Conservation (phyloP, 345 rosid genomes). For the Kandelia obovata region DNA sequence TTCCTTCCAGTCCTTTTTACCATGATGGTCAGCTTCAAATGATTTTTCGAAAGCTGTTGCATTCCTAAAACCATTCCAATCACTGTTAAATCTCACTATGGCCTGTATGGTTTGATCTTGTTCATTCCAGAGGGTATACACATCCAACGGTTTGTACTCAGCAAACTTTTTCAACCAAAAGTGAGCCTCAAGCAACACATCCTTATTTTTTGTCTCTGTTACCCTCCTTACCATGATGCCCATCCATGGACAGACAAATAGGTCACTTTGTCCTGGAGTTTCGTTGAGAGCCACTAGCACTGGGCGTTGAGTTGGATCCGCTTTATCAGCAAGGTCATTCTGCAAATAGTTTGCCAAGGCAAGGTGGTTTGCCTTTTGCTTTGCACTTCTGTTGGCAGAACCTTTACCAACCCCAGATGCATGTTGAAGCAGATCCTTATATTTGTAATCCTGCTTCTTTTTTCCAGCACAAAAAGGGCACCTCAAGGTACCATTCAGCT, state of each 20-base stretch:
- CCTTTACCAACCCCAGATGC: constrained; percentile 85
- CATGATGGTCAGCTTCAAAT: constrained; percentile 41
- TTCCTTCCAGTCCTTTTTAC: constrained; percentile 60
- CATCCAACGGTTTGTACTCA: constrained; percentile 51
- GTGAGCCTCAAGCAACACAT: constrained; percentile 24
- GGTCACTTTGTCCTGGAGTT: constrained; percentile 33
- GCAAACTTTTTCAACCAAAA: constrained; percentile 62
- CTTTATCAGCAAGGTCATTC: constrained; percentile 53
- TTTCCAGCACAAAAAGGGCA: constrained; percentile 90
- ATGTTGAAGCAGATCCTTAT: constrained; percentile 74
- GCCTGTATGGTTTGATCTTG: constrained; percentile 38
- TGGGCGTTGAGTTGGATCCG: constrained; percentile 27
- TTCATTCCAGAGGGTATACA: constrained; percentile 46
- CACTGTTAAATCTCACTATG: constrained; percentile 48
- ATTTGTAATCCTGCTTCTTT: constrained; percentile 81
- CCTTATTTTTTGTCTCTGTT: constrained; percentile 21
- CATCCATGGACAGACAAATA: constrained; percentile 85
- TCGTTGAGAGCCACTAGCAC: constrained; percentile 23
- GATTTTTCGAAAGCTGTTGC: constrained; percentile 63
- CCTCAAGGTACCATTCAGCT: constrained; percentile 53
- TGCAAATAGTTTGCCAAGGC: constrained; percentile 69
- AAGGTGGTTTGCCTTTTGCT: constrained; percentile 69
- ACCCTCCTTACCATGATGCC: constrained; percentile 44
- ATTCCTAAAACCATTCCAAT: constrained; percentile 59
- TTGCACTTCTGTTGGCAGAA: constrained; percentile 63